Evolutionary conservation across 2,329 filamentous ascomycete genomes (phyloP).

Genomic region (Verticillium zaregamsianum): DNA sequence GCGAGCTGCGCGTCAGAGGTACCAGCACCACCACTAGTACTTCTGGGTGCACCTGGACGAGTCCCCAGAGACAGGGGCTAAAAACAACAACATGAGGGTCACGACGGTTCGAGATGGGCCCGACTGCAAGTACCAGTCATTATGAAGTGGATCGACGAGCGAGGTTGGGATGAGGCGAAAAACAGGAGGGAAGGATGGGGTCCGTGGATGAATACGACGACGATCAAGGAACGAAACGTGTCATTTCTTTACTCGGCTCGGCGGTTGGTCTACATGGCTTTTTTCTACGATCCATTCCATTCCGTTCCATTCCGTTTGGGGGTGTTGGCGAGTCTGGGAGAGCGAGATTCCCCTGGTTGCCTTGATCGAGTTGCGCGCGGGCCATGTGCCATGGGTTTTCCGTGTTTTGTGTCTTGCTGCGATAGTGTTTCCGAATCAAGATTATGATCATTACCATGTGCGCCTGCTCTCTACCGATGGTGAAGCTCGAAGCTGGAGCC

Average conservation of each 20-base stretch:
- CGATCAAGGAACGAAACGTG: slow-evolving; percentile 7
- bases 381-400: neutral
- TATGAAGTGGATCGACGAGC: neutral
- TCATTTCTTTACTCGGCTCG: slow-evolving; percentile 3
- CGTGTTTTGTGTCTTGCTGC: neutral
- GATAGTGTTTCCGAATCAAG: neutral
- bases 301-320: neutral
- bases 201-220: slow-evolving; percentile 3
- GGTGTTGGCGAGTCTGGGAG: slow-evolving; percentile 12
- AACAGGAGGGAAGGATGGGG: neutral
- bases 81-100: neutral
- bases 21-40: neutral
- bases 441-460: neutral
- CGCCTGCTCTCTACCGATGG: neutral
- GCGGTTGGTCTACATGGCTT: slow-evolving; percentile 9
- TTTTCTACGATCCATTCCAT: slow-evolving; percentile 1
- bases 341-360: slow-evolving; percentile 6
- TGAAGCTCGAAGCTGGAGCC: neutral
- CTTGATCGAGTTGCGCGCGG: neutral
- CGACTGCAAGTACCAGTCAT: slow-evolving; percentile 7
- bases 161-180: slow-evolving; percentile 3
- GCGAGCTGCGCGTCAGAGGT: neutral
- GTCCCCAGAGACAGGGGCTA: neutral
- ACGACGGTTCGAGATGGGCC: slow-evolving; percentile 7
- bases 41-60: neutral